Conservation (phyloP, 2,329 filamentous ascomycete genomes). For the Neospermospora avenae region DNA sequence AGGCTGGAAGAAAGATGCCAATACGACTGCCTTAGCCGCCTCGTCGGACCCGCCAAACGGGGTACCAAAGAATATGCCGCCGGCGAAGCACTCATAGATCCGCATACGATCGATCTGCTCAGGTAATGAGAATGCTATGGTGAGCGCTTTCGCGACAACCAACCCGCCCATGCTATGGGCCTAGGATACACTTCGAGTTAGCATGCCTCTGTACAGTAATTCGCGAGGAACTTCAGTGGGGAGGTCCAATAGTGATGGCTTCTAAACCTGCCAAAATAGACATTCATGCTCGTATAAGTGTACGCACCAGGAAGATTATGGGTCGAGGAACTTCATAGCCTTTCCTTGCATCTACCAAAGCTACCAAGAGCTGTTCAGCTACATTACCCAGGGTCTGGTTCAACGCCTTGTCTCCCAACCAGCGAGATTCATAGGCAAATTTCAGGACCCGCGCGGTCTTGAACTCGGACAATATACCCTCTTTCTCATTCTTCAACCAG, state of each 20-base stretch:
- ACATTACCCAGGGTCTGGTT: background rate
- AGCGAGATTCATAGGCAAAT: background rate
- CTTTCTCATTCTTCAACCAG: background rate
- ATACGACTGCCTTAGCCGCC: background rate
- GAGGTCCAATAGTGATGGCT: no score
- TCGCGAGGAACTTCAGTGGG: no score
- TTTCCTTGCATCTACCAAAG: background rate
- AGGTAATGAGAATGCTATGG: background rate
- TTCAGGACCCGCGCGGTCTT: background rate
- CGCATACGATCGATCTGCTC: background rate
- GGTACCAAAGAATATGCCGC: background rate
- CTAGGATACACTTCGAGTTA: no score
- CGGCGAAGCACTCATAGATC: background rate
- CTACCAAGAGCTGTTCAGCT: background rate
- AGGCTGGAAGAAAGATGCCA: background rate
- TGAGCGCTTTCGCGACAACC: slow-evolving; percentile 28
- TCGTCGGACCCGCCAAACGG: background rate
- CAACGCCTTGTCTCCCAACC: background rate
- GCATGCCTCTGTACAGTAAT: no score
- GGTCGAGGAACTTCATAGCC: background rate
- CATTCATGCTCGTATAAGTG: no score
- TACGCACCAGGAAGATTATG: slow-evolving; percentile 39
- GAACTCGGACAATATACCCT: background rate
- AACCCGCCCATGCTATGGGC: slow-evolving; percentile 40
- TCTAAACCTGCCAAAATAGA: no score